Evolutionary conservation across 1,284 basidiomycete species (phyloP).

Genomic region (Heterobasidion occidentale): DNA sequence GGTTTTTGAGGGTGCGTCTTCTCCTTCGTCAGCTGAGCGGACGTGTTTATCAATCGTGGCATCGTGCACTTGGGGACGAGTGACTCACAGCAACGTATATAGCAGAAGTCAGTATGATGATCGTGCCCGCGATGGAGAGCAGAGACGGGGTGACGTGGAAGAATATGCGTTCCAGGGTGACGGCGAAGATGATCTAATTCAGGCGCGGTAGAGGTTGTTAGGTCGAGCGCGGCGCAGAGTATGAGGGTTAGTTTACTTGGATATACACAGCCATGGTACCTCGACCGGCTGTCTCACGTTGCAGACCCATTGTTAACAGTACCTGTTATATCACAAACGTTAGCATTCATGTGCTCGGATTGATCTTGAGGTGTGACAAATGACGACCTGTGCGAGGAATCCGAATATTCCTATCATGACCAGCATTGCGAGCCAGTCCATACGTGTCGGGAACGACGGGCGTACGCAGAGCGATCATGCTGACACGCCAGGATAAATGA

Average conservation of each 20-base stretch:
- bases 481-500: conserved; percentile 13
- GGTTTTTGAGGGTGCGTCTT: conserved; percentile 8
- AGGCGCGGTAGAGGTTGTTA: neutral
- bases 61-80: neutral
- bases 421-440: conserved; percentile 37
- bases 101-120: conserved; percentile 52
- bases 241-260: conserved; percentile 29
- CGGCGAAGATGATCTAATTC: conserved; percentile 51
- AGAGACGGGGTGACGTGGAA: conserved; percentile 44
- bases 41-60: neutral
- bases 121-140: conserved; percentile 48
- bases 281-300: conserved; percentile 56
- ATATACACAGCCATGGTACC: conserved; percentile 57
- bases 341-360: neutral
- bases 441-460: conserved; percentile 36
- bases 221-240: neutral
- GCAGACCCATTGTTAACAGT: conserved; percentile 55
- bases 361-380: conserved; percentile 10
- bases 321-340: conserved; percentile 24
- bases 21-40: conserved; percentile 16
- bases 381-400: conserved; percentile 45
- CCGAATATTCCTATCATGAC: conserved; percentile 48
- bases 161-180: conserved; percentile 50
- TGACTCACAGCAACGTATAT: conserved; percentile 49
- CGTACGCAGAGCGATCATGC: conserved; percentile 34